Base-by-base conservation (phyloP, 2,329 filamentous ascomycete genomes). In the Aspergillus awamori region DNA sequence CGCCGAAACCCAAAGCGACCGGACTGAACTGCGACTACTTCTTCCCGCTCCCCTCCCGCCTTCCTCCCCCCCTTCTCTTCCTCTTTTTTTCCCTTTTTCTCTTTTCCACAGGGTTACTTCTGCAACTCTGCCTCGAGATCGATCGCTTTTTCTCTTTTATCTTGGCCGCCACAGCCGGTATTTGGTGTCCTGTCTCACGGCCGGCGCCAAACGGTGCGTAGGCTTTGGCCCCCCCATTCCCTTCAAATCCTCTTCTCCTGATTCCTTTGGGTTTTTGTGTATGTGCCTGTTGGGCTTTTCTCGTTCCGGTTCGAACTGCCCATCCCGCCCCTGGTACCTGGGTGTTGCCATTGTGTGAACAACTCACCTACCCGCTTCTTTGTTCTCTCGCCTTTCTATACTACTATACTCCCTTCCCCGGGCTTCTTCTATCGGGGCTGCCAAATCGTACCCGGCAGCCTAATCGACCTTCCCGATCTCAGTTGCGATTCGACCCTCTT, bases 191-290 rank as follows among this genome's bases (percentile, higher is more conserved):
- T 77, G 76, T 78, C 75, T 77, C 70, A 76, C 75, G 76, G 73
- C 76, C 75, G 75, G 76, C 76, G 76, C 76, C 76, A 77, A 76
- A 77, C 75, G 76, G 76, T 78, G 76, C 76, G 73, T 77, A 78
- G 76, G 76, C 76, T 77, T 74, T 73, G 74, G 75, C 74, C 75
- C 74, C 71, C 72, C 70, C 61, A 13, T 36, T 59, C 59, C 64
- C 61, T 49, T 61, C 60, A 60, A 60, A 36, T 36, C 33, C 33
- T 65, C 65, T 64, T 67, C 57, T 67, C 61, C 57, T 63, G 55
- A 61, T 67, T 66, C 60, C 60, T 65, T 59, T 64, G 54, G 61
- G 45, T 26, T 62, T 62, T 64, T 53, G 45, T 53, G 45, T 48
- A 57, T 63, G 38, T 56, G 59, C 57, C 54, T 57, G 38, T 62